These are phyloP conservation scores for Dunaliella primolecta DNA, from an alignment of 139 green algal species.

Conservation along the genomic window DNA sequence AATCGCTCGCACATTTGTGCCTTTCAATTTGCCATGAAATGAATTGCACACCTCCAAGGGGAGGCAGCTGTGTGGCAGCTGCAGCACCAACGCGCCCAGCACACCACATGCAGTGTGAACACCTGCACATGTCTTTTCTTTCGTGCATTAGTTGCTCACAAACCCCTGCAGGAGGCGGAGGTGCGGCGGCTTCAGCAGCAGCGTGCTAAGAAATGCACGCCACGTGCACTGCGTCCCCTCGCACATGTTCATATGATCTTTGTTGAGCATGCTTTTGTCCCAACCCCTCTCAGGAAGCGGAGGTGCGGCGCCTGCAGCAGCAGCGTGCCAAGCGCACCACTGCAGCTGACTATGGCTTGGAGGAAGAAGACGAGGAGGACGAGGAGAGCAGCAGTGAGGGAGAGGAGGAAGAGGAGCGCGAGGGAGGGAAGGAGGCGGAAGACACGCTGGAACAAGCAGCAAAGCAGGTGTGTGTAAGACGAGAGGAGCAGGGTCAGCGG, in stretches of 20 bases:
- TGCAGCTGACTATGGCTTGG: conserved; percentile 63
- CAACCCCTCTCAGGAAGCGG: conserved; percentile 77
- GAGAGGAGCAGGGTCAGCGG: too few relatives aligned
- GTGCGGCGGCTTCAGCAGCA: conserved; percentile 66
- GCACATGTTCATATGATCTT: too few relatives aligned
- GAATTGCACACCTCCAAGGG: too few relatives aligned
- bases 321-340: conserved; percentile 43
- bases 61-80: too few relatives aligned
- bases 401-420: conserved; percentile 39
- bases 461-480: conserved; percentile 57
- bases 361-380: conserved; percentile 34
- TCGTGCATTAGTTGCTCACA: too few relatives aligned
- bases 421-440: conserved; percentile 25
- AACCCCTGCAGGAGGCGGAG: conserved; percentile 80
- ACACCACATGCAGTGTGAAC: too few relatives aligned
- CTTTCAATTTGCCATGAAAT: too few relatives aligned
- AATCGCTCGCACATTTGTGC: too few relatives aligned
- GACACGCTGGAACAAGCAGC: conserved; percentile 56
- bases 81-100: too few relatives aligned
- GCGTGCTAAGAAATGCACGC: conserved; percentile 33
- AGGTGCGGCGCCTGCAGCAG: conserved; percentile 71
- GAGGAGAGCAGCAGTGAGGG: conserved; percentile 13
- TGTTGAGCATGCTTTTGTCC: too few relatives aligned
- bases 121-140: too few relatives aligned
- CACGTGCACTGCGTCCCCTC: too few relatives aligned